Evolutionary conservation across 2,329 filamentous ascomycete genomes (phyloP).

Genomic region (Pestalotiopsis sp.): DNA sequence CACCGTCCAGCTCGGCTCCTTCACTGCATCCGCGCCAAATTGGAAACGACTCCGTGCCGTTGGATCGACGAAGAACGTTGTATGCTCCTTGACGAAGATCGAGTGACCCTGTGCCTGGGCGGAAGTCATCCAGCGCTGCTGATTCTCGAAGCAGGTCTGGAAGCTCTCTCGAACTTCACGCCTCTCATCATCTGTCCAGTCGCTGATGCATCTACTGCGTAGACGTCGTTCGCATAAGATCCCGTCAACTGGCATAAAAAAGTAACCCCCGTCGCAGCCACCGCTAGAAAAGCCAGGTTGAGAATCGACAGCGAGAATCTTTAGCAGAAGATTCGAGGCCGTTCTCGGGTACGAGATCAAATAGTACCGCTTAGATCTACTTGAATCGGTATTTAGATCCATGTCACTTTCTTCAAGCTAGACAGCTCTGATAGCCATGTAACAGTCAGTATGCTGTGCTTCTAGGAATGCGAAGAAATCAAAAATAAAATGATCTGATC

Average conservation of each 20-base stretch:
- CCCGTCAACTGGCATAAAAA: not conserved
- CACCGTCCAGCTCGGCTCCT: not conserved
- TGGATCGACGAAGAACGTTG: not conserved
- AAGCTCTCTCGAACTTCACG: not conserved
- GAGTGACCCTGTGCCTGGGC: not conserved
- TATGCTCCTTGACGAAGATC: not conserved
- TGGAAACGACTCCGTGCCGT: not conserved
- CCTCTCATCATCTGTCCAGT: not conserved
- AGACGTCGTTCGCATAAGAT: slow-evolving; percentile 3
- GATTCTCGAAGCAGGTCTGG: not conserved
- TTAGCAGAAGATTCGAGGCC: not conserved
- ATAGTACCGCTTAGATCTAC: not conserved
- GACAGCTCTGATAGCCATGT: too few species aligned
- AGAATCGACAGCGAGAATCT: not conserved
- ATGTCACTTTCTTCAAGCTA: too few species aligned
- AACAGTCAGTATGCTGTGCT: too few species aligned
- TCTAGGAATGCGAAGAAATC: too few species aligned
- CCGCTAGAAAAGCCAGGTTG: not conserved
- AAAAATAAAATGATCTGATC: too few species aligned
- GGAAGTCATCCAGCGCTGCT: not conserved
- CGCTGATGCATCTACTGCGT: not conserved
- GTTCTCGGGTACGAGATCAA: not conserved
- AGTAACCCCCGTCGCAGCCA: not conserved
- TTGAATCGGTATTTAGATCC: not conserved
- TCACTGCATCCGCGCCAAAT: not conserved